Percentiles rank a stretch among this genome's conserved stretches.
Evolutionary conservation across 768 basidiomycete species (phyloP).

Genomic region (Heimioporus sp.): DNA sequence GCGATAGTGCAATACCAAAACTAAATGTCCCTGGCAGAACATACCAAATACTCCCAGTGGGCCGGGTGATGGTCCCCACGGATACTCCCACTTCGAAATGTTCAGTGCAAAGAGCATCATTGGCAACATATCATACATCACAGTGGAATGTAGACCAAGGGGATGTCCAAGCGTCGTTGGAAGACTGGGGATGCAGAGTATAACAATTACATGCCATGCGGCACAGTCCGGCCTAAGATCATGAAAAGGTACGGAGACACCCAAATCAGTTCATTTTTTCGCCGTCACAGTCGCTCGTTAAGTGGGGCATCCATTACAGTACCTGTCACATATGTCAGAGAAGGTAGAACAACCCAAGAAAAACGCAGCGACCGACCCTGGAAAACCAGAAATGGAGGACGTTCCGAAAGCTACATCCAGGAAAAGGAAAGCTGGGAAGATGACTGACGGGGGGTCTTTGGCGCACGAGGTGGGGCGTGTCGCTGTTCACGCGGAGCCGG

Average conservation of each 20-base stretch:
- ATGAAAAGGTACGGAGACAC: slow-evolving; percentile 18
- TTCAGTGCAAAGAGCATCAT: no score
- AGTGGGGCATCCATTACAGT: slow-evolving; percentile 7
- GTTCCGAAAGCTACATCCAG: slow-evolving; percentile 13
- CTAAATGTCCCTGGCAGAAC: no score
- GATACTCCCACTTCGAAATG: no score
- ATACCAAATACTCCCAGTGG: no score
- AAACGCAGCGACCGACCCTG: slow-evolving; percentile 16
- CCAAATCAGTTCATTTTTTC: slow-evolving; percentile 25
- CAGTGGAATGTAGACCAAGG: background rate
- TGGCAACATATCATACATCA: background rate
- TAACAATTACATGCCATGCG: slow-evolving; percentile 6
- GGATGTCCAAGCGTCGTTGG: background rate
- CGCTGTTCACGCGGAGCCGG: slow-evolving; percentile 12
- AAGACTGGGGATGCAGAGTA: background rate
- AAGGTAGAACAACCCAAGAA: slow-evolving; percentile 23
- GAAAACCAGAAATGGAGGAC: slow-evolving; percentile 17
- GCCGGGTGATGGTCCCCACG: no score
- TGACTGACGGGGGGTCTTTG: slow-evolving; percentile 10
- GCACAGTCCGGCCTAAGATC: slow-evolving; percentile 17
- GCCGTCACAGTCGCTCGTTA: slow-evolving; percentile 14
- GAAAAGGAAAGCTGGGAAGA: slow-evolving; percentile 28
- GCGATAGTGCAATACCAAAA: no score
- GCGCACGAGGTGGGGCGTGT: slow-evolving; percentile 11
- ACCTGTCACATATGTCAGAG: slow-evolving; percentile 23